A percentile compares a stretch with the other conserved stretches of the same genome.
Conservation (phyloP, 768 basidiomycete species). For the Psilocybe tampanensis region DNA sequence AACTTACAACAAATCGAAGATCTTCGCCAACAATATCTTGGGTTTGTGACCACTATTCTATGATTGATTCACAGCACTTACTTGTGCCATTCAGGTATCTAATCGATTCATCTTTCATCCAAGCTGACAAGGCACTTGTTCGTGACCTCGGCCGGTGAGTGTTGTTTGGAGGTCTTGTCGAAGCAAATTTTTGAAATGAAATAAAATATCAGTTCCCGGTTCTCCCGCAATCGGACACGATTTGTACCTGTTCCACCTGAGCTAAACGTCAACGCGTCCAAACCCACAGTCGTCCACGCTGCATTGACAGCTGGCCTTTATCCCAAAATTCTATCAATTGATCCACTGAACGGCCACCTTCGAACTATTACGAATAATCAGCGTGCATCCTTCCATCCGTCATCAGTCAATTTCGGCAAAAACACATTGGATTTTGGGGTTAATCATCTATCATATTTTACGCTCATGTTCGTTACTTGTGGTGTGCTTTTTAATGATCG, state of each 20-base stretch:
- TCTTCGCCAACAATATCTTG: conserved; percentile 86
- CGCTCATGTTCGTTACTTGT: conserved; percentile 65
- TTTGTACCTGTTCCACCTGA: conserved; percentile 77
- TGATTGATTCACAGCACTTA: neutral
- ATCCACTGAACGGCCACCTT: conserved; percentile 61
- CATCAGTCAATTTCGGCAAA: conserved; percentile 84
- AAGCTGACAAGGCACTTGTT: conserved; percentile 62
- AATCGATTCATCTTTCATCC: conserved; percentile 85
- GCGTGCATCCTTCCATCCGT: conserved; percentile 80
- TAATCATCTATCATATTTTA: conserved; percentile 83
- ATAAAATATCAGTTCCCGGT: conserved; percentile 59
- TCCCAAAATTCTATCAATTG: conserved; percentile 85
- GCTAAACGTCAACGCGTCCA: conserved; percentile 69
- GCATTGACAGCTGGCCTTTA: conserved; percentile 87
- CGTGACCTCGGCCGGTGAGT: conserved; percentile 69
- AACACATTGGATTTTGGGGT: conserved; percentile 70
- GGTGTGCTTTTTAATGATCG: neutral
- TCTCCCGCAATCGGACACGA: conserved; percentile 70
- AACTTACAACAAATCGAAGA: conserved; percentile 97
- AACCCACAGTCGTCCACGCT: conserved; percentile 70
- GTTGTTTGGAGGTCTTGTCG: conserved; percentile 9
- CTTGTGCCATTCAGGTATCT: conserved; percentile 61
- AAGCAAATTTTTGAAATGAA: neutral
- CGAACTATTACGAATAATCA: conserved; percentile 85
- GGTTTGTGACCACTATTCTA: conserved; percentile 35